Base-by-base conservation (phyloP, 2,329 filamentous ascomycete species). In the Ophiocordyceps camponoti-floridani region DNA sequence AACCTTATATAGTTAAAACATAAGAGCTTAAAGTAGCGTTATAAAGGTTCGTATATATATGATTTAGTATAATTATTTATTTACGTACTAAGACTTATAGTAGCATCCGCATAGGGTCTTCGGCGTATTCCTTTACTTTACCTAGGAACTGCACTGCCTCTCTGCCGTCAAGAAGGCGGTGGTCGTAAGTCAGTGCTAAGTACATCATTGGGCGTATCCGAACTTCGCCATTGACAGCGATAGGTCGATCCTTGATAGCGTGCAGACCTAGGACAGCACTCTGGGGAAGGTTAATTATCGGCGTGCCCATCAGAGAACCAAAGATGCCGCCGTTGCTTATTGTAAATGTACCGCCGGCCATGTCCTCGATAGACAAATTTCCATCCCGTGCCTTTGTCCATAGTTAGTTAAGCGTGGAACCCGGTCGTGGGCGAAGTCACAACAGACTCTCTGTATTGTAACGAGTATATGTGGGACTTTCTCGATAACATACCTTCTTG, bases 151-250 rank as follows among this genome's bases (percentile, higher is more conserved):
- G 91, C 38, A 94, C 87, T 42, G 89, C 91, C 68, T 96, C 89
- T 60, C 89, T 79, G 43, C 91, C 91, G 62, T 96, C 91, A 23
- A 98, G 72, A 43, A 98, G 77, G 59, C 91, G 84, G 68, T 98
- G 91, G 62, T 98, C 91, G 60, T 98, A 98, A 13, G 91, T 98
- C 48, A 98, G 73, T 40, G 91, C 91, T 51, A 98, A 76, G 64
- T 94, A 96, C 91, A 98, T 98, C 87, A 98, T 96, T n/a, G 91
- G 91, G 52, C 91, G 77, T 54, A 94, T 84, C 63, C 95, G 88
- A 47, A 96, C 72, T 70, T 95, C 93, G 58, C 91, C 91, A 57
- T 96, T 87, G 49, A 96, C 72, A 26, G 75, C 89, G 44, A 95
- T 79, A 3, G 89, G 79, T 56, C 83, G 84, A 45, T 98, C 87